Evolutionary conservation across 1,284 basidiomycete species (phyloP).

Genomic region (Ustilago trichophora): DNA sequence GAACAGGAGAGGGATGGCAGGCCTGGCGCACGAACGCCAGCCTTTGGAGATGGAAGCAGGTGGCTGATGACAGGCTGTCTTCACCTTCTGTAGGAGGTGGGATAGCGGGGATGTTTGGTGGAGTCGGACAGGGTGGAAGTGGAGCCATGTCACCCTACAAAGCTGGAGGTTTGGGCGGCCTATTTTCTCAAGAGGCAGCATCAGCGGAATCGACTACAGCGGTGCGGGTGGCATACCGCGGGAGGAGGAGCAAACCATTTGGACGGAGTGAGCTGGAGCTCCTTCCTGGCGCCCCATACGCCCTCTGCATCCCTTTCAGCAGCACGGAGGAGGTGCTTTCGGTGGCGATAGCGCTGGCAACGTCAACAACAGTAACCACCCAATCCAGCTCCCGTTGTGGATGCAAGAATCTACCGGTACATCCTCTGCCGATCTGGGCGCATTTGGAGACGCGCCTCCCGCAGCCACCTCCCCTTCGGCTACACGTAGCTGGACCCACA

Average conservation of each 20-base stretch:
- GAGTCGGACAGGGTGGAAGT: not conserved
- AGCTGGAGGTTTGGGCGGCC: constrained; percentile 6
- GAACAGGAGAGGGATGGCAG: no score
- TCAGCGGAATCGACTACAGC: constrained; percentile 16
- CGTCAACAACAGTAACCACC: constrained; percentile 1
- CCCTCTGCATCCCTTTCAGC: constrained; percentile 9
- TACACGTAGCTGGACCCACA: constrained; percentile 21
- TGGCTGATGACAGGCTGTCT: constrained; percentile 29
- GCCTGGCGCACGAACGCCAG: constrained; percentile 23
- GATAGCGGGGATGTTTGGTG: not conserved
- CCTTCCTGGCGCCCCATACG: constrained; percentile 22
- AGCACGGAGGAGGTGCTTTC: constrained; percentile 6
- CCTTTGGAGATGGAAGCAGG: constrained; percentile 23
- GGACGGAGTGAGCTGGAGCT: constrained; percentile 22
- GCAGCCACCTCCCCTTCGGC: constrained; percentile 10
- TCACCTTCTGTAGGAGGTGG: constrained; percentile 18
- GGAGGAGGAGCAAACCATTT: not conserved
- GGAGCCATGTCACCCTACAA: constrained; percentile 20
- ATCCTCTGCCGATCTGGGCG: constrained; percentile 5
- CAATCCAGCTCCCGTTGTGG: constrained; percentile 46
- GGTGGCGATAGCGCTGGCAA: not conserved
- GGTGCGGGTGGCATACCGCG: not conserved
- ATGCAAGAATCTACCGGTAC: constrained; percentile 45
- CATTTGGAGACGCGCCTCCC: constrained; percentile 5
- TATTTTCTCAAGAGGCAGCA: constrained; percentile 25